Conservation (phyloP, 2,329 filamentous ascomycete species). For the Alternaria arborescens region DNA sequence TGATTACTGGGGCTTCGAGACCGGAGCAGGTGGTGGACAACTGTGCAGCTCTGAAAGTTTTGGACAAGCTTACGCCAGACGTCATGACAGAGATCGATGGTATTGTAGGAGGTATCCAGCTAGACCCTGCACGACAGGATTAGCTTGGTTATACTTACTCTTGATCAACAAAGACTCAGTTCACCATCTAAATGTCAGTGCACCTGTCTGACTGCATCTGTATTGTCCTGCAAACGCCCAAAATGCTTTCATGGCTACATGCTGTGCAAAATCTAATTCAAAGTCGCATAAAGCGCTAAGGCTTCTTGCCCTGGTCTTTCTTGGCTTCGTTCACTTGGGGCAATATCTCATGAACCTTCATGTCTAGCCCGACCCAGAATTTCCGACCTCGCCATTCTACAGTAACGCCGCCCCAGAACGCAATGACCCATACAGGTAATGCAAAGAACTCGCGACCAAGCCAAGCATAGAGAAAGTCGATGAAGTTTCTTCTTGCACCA, state of each 20-base stretch:
- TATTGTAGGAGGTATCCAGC: slow-evolving; percentile 36
- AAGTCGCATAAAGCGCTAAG: not conserved
- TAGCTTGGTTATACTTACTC: slow-evolving; percentile 11
- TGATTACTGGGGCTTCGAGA: slow-evolving; percentile 40
- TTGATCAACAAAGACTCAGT: not conserved
- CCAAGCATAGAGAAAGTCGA: slow-evolving; percentile 83
- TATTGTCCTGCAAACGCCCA: not conserved
- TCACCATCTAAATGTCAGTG: not conserved
- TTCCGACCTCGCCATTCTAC: slow-evolving; percentile 86
- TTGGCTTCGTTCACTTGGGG: slow-evolving; percentile 18
- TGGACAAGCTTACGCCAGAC: slow-evolving; percentile 57
- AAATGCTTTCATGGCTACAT: not conserved
- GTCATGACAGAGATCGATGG: slow-evolving; percentile 55
- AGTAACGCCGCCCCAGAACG: slow-evolving; percentile 85
- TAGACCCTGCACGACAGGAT: slow-evolving; percentile 34
- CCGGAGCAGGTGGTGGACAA: slow-evolving; percentile 48
- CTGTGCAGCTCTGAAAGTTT: slow-evolving; percentile 54
- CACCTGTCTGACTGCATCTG: not conserved
- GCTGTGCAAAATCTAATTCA: not conserved
- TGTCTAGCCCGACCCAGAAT: slow-evolving; percentile 85
- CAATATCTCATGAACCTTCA: slow-evolving; percentile 73
- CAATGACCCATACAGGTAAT: slow-evolving; percentile 88
- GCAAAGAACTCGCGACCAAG: slow-evolving; percentile 82
- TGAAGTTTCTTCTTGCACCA: slow-evolving; percentile 64
- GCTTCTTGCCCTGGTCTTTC: slow-evolving; percentile 2